Evolutionary conservation across 1,284 basidiomycete genomes (phyloP).

Genomic region (Boletellus sp.): DNA sequence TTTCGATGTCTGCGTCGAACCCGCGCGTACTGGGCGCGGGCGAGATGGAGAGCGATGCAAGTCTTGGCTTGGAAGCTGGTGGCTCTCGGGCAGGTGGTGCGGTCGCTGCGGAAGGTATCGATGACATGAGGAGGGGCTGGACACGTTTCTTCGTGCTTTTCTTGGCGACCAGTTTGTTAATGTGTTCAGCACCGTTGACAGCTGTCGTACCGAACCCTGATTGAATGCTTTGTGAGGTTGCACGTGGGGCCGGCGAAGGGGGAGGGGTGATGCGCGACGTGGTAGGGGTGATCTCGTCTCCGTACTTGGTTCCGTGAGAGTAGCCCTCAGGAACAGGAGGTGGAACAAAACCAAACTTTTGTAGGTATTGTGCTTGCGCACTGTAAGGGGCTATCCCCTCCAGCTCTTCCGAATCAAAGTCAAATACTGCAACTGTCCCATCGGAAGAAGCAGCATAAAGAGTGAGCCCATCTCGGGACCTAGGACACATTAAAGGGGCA

Average conservation of each 20-base stretch:
- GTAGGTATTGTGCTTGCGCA: slow-evolving; percentile 73
- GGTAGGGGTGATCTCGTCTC: slow-evolving; percentile 13
- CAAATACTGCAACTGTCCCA: slow-evolving; percentile 87
- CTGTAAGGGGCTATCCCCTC: slow-evolving; percentile 77
- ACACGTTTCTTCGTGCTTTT: slow-evolving; percentile 69
- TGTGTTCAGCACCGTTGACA: slow-evolving; percentile 48
- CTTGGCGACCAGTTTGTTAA: slow-evolving; percentile 73
- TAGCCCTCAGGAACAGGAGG: slow-evolving; percentile 65
- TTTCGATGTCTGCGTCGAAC: slow-evolving; percentile 33
- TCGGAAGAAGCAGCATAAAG: slow-evolving; percentile 96
- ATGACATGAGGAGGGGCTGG: slow-evolving; percentile 44
- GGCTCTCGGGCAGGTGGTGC: slow-evolving; percentile 14
- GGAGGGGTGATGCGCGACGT: slow-evolving; percentile 46
- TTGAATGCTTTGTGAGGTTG: slow-evolving; percentile 30
- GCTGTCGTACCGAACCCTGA: slow-evolving; percentile 38
- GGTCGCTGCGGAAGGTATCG: slow-evolving; percentile 37
- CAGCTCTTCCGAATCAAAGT: slow-evolving; percentile 77
- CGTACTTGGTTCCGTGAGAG: slow-evolving; percentile 48
- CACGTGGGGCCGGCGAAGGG: slow-evolving; percentile 40
- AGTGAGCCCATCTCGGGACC: slow-evolving; percentile 88
- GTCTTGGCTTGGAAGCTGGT: slow-evolving; percentile 15
- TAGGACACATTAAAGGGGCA: slow-evolving; percentile 29
- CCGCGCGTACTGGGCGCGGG: slow-evolving; percentile 27
- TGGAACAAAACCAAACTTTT: slow-evolving; percentile 71
- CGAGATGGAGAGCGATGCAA: slow-evolving; percentile 26